A percentile compares a stretch with the other conserved stretches of the same genome.
Conservation (phyloP, 2,329 filamentous ascomycete species). For the Colletotrichum melonis region DNA sequence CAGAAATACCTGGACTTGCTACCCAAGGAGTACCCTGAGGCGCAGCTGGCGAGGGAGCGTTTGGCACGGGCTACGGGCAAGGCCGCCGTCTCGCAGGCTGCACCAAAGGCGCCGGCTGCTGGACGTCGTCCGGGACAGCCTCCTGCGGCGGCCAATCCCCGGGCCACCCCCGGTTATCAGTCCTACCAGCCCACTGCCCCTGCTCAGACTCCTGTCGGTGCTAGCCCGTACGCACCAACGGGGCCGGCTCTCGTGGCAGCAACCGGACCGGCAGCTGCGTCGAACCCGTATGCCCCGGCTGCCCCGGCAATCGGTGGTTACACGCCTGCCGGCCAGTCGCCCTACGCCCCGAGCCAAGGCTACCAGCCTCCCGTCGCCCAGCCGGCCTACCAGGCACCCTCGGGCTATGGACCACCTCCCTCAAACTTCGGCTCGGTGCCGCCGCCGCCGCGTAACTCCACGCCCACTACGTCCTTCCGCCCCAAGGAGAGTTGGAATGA, state of each 20-base stretch:
- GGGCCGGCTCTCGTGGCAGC: slow-evolving; percentile 48
- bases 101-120: slow-evolving; percentile 49
- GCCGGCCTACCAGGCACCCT: slow-evolving; percentile 50
- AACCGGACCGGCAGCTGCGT: slow-evolving; percentile 42
- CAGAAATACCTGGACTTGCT: slow-evolving; percentile 93
- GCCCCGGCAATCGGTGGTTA: slow-evolving; percentile 40
- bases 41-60: slow-evolving; percentile 86
- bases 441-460: slow-evolving; percentile 57
- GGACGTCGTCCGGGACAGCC: slow-evolving; percentile 38
- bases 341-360: slow-evolving; percentile 54
- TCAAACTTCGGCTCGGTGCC: slow-evolving; percentile 51
- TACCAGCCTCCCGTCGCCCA: slow-evolving; percentile 65
- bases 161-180: neutral
- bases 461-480: slow-evolving; percentile 76
- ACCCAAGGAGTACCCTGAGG: slow-evolving; percentile 84
- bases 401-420: slow-evolving; percentile 47
- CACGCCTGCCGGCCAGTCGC: slow-evolving; percentile 46
- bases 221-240: slow-evolving; percentile 39
- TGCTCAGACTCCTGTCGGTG: neutral
- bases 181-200: slow-evolving; percentile 21
- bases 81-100: slow-evolving; percentile 34
- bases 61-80: slow-evolving; percentile 85
- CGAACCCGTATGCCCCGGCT: slow-evolving; percentile 47
- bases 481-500: slow-evolving; percentile 93
- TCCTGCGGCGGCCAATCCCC: slow-evolving; percentile 24